phyloP scores from a whole-genome alignment of 257 asterid genomes.

The Fraxinus quadrangulata region DNA sequence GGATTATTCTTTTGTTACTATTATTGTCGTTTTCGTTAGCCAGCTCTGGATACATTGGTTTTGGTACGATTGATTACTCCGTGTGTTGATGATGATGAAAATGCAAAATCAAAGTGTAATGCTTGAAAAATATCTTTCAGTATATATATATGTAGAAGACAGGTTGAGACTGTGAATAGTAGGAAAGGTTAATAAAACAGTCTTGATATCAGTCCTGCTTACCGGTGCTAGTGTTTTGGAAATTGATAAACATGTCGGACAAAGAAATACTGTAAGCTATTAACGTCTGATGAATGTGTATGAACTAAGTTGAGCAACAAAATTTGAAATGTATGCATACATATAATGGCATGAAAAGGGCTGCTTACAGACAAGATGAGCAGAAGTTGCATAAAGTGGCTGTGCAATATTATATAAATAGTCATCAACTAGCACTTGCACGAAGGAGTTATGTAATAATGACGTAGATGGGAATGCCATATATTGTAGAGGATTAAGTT shows the following conservation, averaged over 20 bases:
- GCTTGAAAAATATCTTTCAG: not conserved
- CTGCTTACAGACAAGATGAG: not conserved
- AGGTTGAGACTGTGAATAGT: not conserved
- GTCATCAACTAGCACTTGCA: not conserved
- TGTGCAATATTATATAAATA: not conserved
- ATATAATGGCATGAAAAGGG: not conserved
- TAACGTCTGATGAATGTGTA: not conserved
- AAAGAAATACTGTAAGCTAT: not conserved
- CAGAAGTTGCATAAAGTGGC: conserved; percentile 11
- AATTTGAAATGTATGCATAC: not conserved
- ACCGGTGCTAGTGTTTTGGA: not conserved
- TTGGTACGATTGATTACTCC: not conserved
- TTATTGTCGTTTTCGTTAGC: not conserved
- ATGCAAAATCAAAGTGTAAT: not conserved
- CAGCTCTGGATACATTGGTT: not conserved
- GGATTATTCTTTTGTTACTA: not conserved
- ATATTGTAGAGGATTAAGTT: not conserved
- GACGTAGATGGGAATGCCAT: not conserved
- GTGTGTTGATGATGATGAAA: not conserved
- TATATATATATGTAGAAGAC: not conserved
- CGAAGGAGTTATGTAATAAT: not conserved
- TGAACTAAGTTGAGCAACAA: not conserved
- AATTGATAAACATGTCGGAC: not conserved
- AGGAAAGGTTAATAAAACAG: not conserved
- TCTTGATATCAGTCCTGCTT: not conserved